Conservation (phyloP, 495 filamentous ascomycete genomes). For the Trichoderma erinaceum region DNA sequence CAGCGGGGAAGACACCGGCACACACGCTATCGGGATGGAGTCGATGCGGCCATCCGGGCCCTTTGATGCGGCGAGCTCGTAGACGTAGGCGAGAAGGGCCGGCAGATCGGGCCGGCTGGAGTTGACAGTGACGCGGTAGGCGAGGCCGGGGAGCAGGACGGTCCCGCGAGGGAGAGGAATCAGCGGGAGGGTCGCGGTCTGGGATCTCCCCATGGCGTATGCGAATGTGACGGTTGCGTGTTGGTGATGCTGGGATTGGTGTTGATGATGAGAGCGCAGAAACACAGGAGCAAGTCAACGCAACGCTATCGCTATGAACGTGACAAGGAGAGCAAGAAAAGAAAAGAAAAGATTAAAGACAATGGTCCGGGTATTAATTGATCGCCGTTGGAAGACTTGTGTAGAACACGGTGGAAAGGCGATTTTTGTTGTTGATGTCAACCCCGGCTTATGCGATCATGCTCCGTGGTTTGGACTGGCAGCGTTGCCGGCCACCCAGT, state of each 20-base stretch:
- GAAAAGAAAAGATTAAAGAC: not conserved
- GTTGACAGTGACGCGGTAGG: constrained; percentile 65
- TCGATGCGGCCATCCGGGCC: constrained; percentile 56
- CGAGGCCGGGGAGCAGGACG: constrained; percentile 75
- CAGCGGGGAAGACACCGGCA: constrained; percentile 67
- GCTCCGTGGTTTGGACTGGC: not conserved
- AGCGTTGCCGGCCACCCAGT: not conserved
- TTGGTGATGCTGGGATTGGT: not conserved
- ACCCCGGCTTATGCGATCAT: constrained; percentile 3
- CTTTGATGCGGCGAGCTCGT: constrained; percentile 57
- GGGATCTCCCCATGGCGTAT: constrained; percentile 25
- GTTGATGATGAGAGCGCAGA: too few species aligned
- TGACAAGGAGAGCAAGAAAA: not conserved
- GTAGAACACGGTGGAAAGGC: constrained; percentile 10
- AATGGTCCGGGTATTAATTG: not conserved
- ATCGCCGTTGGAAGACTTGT: not conserved
- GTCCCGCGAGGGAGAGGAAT: constrained; percentile 67
- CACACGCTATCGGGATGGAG: constrained; percentile 68
- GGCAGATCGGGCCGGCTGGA: constrained; percentile 74
- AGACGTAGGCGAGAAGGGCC: constrained; percentile 70
- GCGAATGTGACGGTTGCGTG: not conserved
- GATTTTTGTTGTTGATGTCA: constrained; percentile 16
- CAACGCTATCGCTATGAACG: not conserved
- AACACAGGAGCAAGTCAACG: too few species aligned
- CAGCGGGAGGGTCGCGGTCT: constrained; percentile 53